Evolutionary conservation across 73 alveolate genomes (phyloP).

Genomic region (Paramecium caudatum): DNA sequence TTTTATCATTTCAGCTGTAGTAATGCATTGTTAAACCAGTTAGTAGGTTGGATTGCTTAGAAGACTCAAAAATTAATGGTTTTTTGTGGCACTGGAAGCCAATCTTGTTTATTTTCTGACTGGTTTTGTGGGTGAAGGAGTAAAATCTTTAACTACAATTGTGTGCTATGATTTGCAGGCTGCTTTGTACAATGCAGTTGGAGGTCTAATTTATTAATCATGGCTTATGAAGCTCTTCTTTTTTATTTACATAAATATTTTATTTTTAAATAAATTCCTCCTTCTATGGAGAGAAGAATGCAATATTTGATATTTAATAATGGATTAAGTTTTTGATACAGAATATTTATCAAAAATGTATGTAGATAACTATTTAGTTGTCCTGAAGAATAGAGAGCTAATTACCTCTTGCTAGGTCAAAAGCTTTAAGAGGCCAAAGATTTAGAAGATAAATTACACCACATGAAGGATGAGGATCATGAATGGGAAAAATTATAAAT

Average conservation of each 20-base stretch:
- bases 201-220: constrained; percentile 16
- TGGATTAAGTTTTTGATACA: constrained; percentile 18
- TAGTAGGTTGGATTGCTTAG: constrained; percentile 14
- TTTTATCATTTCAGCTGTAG: constrained; percentile 28
- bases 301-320: too few relatives aligned
- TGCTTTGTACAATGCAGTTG: constrained; percentile 3
- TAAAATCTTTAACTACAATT: neutral
- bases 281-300: too few relatives aligned
- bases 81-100: neutral
- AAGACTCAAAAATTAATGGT: neutral
- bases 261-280: constrained; percentile 40
- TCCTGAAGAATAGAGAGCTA: constrained; percentile 42
- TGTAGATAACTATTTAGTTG: neutral
- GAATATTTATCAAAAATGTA: neutral
- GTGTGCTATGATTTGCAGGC: constrained; percentile 44
- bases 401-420: neutral
- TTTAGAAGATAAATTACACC: constrained; percentile 41
- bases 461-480: constrained; percentile 26
- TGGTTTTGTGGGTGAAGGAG: constrained; percentile 1
- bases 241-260: constrained; percentile 42
- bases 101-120: constrained; percentile 6
- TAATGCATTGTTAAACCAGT: constrained; percentile 22
- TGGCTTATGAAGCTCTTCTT: neutral
- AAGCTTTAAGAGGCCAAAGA: constrained; percentile 22
- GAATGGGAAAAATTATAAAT: constrained; percentile 23